Conservation (phyloP, 345 rosid genomes). For the Erysimum cheiranthoides region DNA sequence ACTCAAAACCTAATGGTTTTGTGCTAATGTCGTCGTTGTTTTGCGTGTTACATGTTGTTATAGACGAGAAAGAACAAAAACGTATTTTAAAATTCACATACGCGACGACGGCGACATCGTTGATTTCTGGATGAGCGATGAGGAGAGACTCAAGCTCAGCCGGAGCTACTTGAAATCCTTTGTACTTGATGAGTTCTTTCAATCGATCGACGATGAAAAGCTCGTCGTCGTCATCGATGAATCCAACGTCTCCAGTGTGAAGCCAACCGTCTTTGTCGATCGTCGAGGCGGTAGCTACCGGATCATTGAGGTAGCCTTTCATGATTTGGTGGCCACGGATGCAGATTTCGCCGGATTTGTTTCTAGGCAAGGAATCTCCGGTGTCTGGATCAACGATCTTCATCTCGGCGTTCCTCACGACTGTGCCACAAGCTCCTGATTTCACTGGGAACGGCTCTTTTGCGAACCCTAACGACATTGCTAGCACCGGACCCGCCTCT, state of each 20-base stretch:
- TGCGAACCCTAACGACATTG: constrained; percentile 80
- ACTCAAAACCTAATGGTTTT: background rate
- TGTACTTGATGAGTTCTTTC: constrained; percentile 74
- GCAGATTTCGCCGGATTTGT: constrained; percentile 84
- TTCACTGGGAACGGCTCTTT: constrained; percentile 71
- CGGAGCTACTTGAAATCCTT: constrained; percentile 76
- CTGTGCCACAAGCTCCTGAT: constrained; percentile 87
- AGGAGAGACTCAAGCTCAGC: constrained; percentile 79
- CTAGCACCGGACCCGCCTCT: constrained; percentile 81
- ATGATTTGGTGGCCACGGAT: constrained; percentile 82
- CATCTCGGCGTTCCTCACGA: constrained; percentile 69
- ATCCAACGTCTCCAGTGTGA: constrained; percentile 51
- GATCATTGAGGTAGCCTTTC: constrained; percentile 70
- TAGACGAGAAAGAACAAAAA: background rate
- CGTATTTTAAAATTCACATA: constrained; percentile 40
- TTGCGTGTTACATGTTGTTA: background rate
- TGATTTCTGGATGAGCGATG: constrained; percentile 52
- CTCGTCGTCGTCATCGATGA: constrained; percentile 60
- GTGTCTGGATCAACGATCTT: constrained; percentile 64
- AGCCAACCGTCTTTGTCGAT: constrained; percentile 63
- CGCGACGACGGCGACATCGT: constrained; percentile 71
- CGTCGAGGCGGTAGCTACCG: constrained; percentile 49
- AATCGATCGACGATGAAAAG: constrained; percentile 67
- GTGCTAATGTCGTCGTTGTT: background rate
- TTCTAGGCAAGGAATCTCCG: constrained; percentile 56